Conservation (phyloP, 2,329 filamentous ascomycete genomes). For the Scytalidium lignicola region DNA sequence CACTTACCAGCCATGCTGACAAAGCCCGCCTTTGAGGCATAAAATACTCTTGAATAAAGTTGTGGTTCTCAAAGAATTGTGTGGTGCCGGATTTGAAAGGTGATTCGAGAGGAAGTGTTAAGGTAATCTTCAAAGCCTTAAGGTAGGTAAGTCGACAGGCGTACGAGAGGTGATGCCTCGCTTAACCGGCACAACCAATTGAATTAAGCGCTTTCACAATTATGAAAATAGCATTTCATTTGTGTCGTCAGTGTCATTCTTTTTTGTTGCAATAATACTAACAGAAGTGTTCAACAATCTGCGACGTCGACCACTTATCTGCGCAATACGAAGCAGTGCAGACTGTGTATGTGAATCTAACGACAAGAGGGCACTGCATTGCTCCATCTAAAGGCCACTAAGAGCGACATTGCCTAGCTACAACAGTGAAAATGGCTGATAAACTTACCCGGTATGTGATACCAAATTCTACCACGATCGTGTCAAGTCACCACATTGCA, state of each 20-base stretch:
- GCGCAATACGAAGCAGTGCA: not conserved
- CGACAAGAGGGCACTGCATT: not conserved
- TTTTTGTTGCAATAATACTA: not conserved
- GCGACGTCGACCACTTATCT: not conserved
- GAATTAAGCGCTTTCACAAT: not conserved
- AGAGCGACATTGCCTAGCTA: not conserved
- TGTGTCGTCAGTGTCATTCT: not conserved
- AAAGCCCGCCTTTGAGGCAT: conserved; percentile 21
- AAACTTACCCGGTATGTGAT: conserved; percentile 81
- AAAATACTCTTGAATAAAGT: conserved; percentile 1
- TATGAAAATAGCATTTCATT: not conserved
- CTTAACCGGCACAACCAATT: not conserved
- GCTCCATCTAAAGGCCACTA: not conserved
- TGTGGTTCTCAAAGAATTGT: not conserved
- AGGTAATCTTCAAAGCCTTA: not conserved
- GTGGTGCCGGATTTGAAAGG: conserved; percentile 1
- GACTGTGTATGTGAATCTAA: not conserved
- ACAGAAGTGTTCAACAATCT: not conserved
- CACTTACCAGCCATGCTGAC: conserved; percentile 35
- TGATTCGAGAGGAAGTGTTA: conserved; percentile 4
- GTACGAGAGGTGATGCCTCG: not conserved
- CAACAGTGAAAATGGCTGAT: conserved; percentile 65
- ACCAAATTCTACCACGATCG: not conserved
- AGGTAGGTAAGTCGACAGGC: not conserved
- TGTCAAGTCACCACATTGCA: not conserved